A percentile compares a stretch with the other conserved stretches of the same genome.
Conservation (phyloP, 2,329 filamentous ascomycete species). For the Diaporthe helianthi region DNA sequence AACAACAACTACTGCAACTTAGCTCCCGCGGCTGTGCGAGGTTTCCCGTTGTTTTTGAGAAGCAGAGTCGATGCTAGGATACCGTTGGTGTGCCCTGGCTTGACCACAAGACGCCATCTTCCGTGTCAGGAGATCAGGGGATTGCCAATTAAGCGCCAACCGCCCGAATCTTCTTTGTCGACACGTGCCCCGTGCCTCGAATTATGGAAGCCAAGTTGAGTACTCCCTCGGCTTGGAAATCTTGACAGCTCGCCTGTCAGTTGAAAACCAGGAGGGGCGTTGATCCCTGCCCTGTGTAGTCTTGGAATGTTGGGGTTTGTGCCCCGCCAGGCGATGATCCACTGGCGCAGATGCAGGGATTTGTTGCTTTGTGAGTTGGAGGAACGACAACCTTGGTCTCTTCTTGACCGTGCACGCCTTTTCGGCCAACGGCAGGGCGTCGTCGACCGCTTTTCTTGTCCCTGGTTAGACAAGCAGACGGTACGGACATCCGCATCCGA, state of each 20-base stretch:
- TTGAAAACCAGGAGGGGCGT: neutral
- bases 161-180: neutral
- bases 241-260: constrained; percentile 2
- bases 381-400: constrained; percentile 18
- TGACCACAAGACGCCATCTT: constrained; percentile 11
- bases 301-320: neutral
- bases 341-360: constrained; percentile 17
- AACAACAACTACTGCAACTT: neutral
- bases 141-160: constrained; percentile 5
- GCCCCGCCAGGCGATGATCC: constrained; percentile 10
- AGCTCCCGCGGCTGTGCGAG: neutral
- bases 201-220: constrained; percentile 1
- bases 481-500: constrained; percentile 9
- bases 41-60: too few relatives aligned
- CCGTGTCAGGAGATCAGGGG: neutral
- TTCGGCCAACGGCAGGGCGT: constrained; percentile 15
- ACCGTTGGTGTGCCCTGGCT: neutral
- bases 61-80: neutral
- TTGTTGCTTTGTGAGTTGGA: constrained; percentile 22
- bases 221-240: neutral
- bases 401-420: constrained; percentile 21
- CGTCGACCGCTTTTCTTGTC: neutral
- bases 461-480: constrained; percentile 3
- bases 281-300: constrained; percentile 14
- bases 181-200: constrained; percentile 11